Conservation (phyloP, 768 basidiomycete genomes). For the Antrodiella citrinella region DNA sequence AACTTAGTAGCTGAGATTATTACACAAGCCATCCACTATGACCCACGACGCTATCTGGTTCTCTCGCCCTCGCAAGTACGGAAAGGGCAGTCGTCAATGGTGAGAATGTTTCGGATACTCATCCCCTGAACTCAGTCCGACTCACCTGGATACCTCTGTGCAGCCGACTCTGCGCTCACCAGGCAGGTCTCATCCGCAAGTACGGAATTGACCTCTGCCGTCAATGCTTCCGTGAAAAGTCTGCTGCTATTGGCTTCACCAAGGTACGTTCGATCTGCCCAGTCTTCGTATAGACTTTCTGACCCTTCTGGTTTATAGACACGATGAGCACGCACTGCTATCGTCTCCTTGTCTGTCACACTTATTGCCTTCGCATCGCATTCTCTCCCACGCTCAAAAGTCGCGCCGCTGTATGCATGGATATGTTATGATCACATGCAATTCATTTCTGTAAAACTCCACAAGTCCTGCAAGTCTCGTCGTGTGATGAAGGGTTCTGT, state of each 20-base stretch:
- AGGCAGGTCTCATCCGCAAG: constrained; percentile 96
- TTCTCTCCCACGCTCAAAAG: constrained; percentile 4
- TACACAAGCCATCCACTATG: constrained; percentile 45
- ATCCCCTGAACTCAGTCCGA: neutral
- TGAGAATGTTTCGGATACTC: constrained; percentile 29
- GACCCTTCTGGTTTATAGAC: constrained; percentile 8
- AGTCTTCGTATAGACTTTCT: neutral
- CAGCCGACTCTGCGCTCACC: constrained; percentile 94
- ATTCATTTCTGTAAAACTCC: neutral
- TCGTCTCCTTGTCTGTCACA: constrained; percentile 1
- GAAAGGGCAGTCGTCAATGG: constrained; percentile 95
- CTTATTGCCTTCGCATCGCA: constrained; percentile 4
- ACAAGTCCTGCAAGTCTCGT: too few species aligned
- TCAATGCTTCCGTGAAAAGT: constrained; percentile 97
- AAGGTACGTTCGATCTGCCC: constrained; percentile 55
- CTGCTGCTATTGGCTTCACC: constrained; percentile 85
- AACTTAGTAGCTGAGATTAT: constrained; percentile 1
- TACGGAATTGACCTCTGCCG: constrained; percentile 96
- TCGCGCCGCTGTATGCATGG: neutral
- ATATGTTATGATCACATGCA: neutral
- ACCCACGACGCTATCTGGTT: constrained; percentile 99
- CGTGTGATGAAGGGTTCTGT: too few species aligned
- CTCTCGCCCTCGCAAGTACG: constrained; percentile 90
- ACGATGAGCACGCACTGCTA: constrained; percentile 17
- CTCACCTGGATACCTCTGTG: neutral